These are phyloP conservation scores for Annulohypoxylon bovei DNA, from an alignment of 495 filamentous ascomycete genomes.

Conservation along the genomic window DNA sequence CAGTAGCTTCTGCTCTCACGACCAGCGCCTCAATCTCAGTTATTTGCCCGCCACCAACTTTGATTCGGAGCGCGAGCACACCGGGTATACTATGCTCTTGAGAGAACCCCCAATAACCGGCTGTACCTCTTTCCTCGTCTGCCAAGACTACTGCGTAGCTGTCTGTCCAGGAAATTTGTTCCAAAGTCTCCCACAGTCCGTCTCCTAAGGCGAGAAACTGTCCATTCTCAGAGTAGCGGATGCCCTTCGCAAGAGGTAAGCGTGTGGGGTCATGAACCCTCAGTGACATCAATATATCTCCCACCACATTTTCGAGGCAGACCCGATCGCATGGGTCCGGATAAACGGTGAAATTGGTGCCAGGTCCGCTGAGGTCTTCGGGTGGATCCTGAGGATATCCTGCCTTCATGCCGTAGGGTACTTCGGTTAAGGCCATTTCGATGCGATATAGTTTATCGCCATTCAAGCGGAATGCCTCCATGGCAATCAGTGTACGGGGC, in stretches of 20 bases:
- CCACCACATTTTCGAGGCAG: conserved; percentile 43
- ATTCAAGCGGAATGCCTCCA: conserved; percentile 37
- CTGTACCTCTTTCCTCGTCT: conserved; percentile 37
- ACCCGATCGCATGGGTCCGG: conserved; percentile 31
- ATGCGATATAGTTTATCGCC: conserved; percentile 44
- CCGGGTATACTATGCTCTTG: conserved; percentile 39
- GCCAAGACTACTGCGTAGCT: conserved; percentile 41
- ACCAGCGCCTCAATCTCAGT: conserved; percentile 45
- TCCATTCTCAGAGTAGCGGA: conserved; percentile 48
- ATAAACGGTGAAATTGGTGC: conserved; percentile 26
- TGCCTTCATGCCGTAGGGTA: conserved; percentile 38
- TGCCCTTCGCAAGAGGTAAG: conserved; percentile 40
- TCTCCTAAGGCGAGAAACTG: conserved; percentile 46
- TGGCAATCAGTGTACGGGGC: conserved; percentile 38
- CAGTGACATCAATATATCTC: conserved; percentile 42
- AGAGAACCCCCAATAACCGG: conserved; percentile 40
- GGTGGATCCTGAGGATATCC: conserved; percentile 28
- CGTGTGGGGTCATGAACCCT: conserved; percentile 34
- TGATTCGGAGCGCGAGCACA: conserved; percentile 43
- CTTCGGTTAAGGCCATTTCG: conserved; percentile 42
- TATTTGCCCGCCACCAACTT: conserved; percentile 39
- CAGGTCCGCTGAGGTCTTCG: conserved; percentile 25
- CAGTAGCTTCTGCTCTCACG: conserved; percentile 28
- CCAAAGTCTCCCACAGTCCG: conserved; percentile 46
- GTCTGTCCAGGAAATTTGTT: conserved; percentile 36